Base-by-base conservation (phyloP, 202 grass and related monocot species). In the Schoenoplectus triqueter region DNA sequence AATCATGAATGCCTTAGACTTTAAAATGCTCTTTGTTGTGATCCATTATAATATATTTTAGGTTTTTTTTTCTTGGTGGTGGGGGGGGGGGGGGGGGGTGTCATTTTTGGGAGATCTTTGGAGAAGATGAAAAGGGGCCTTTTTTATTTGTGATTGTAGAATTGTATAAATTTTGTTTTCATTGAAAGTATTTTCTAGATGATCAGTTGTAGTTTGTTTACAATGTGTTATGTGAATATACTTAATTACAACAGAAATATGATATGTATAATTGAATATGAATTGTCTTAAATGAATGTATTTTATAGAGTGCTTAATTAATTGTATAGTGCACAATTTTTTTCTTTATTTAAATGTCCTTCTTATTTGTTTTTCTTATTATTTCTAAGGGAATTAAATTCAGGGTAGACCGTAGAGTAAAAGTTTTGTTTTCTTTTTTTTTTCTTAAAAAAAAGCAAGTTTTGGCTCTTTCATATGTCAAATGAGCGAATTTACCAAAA, bases 121-220 rank as follows among this genome's bases (percentile, higher is more conserved):
- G 66, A 69, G 41, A n/a, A 7, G 19, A 31, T 65, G 7, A 65
- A 9, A 46, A n/a, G 6, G 39, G 67, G 67, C 40, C 1, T 46
- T 8, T 7, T 70, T 74, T 52, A 15, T 75, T 75, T 75, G 48
- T 54, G 10, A 75, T 75, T 13, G 18, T 74, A 74, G 49, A 22
- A 74, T 74, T 74, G 47, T 74, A 54, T 31, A 75, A 50, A 22
- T 21, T 73, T 74, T 73, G 31, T n/a, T 1, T 51, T 52, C 52
- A 18, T 74, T 74, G 20, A 0, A 52, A 51, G 47, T 51, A 74
- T 31, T 10, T 74, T 69, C 40, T 48, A 22, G 4, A 74, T 11
- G 70, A 4, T 3, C 4, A 52, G 15, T 52, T 75, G 48, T 52
- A 75, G 48, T 22, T 21, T 75, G 48, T 75, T 47, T 52, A 75